Evolutionary conservation across 164 flowering plant genomes (phyloP).

Genomic region (Stephania yunnanensis): DNA sequence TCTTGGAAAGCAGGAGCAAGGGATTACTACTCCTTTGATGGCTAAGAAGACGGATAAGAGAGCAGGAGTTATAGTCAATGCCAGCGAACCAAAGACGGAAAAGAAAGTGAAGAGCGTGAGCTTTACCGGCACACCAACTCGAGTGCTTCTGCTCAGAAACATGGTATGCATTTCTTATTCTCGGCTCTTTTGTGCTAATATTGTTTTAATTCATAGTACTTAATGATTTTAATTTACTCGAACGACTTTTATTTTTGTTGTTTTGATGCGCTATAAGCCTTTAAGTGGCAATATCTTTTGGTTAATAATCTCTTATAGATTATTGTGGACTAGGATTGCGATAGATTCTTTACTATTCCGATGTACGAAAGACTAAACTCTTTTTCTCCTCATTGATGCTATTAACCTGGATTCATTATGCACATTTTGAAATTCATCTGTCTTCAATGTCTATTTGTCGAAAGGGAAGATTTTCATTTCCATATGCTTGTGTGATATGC

Average conservation of each 20-base stretch:
- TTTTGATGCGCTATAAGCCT: background rate
- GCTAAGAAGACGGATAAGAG: conserved; percentile 94
- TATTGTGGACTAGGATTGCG: background rate
- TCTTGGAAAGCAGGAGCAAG: conserved; percentile 98
- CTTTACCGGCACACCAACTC: conserved; percentile 79
- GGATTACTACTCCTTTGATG: conserved; percentile 94
- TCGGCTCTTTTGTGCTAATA: background rate
- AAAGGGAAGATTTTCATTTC: too few species aligned
- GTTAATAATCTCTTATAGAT: background rate
- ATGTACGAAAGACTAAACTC: background rate
- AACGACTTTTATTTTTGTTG: background rate
- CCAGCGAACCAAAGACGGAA: conserved; percentile 65
- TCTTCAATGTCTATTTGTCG: too few species aligned
- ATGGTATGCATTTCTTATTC: conserved; percentile 54
- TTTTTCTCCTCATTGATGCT: background rate
- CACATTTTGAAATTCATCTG: background rate
- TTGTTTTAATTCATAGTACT: too few species aligned
- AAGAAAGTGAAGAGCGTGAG: conserved; percentile 87
- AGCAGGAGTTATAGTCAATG: conserved; percentile 98
- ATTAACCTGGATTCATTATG: background rate
- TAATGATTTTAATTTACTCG: too few species aligned
- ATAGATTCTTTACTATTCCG: background rate
- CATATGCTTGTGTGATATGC: too few species aligned
- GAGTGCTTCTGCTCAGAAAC: conserved; percentile 85
- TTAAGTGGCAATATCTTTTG: too few species aligned